Evolutionary conservation across 2,329 filamentous ascomycete species (phyloP), one percentile per base, ranked within the genome.

Genomic region (Apiospora malaysiana): DNA sequence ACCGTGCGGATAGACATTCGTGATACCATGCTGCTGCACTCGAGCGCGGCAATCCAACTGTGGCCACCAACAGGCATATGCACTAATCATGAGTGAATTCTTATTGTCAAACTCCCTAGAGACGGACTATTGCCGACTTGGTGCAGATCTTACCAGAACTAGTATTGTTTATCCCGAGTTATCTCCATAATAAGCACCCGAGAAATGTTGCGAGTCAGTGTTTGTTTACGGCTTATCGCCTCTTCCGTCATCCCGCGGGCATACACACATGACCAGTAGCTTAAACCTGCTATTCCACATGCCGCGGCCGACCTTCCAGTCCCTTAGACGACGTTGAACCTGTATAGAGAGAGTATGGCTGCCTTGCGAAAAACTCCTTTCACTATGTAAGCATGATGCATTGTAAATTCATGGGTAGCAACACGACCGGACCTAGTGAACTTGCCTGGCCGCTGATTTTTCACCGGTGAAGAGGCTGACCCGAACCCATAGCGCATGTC

Each of bases 391-490:
- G 12, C 49, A 56, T 27, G 14, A 56, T 56, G 49, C 25, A 56
- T 7, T 27, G 49, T 56, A 27, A 56, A 32, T 56, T 18, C 25
- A 12, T 8, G 23, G 25, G 25, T 51, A 23, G n/a, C 23, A 5
- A 25, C 47, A 25, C 47, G n/a, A 25, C 47, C n/a, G n/a, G n/a
- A 51, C 5, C 6, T 25, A 9, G 9, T 4, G 14, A 59, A 59
- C 8, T 10, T 59, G 51, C 2, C 51, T 59, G 16, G 51, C 27
- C 14, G 14, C 18, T 56, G 7, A 18, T 2, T 37, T 32, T 2
- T 18, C 14, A 59, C 51, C 51, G 51, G 51, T 59, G 51, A 59
- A 18, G 47, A 9, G 51, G 27, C 51, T 59, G 51, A 59, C 51
- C 6, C 9, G 51, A 16, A 21, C 27, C 16, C 16, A 12, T 59